These are phyloP conservation scores for Aspergillus baeticus DNA, from an alignment of 495 filamentous ascomycete genomes.

Conservation along the genomic window DNA sequence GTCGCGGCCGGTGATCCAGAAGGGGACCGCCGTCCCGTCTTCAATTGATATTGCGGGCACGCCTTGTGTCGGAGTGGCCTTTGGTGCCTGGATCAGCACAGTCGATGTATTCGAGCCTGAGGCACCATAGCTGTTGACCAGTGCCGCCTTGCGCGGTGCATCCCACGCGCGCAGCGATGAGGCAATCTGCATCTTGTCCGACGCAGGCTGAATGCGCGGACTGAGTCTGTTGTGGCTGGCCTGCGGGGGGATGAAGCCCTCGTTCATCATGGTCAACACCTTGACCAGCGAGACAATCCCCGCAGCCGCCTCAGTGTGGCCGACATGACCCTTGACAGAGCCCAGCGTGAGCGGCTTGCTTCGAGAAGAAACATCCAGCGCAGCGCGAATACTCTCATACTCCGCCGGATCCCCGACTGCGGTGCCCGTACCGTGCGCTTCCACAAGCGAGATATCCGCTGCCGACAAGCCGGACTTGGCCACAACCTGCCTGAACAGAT, in stretches of 20 bases:
- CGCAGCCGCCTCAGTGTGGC: conserved; percentile 45
- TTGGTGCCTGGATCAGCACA: conserved; percentile 23
- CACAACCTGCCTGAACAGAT: conserved; percentile 52
- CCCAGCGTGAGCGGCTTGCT: conserved; percentile 18
- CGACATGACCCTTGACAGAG: conserved; percentile 49
- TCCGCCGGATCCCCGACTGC: conserved; percentile 40
- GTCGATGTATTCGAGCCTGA: conserved; percentile 40
- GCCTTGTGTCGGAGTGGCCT: background rate
- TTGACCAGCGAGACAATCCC: conserved; percentile 48
- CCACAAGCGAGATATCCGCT: conserved; percentile 44
- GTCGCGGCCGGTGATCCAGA: conserved; percentile 6
- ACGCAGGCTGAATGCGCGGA: background rate
- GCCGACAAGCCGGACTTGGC: conserved; percentile 32
- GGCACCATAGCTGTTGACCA: conserved; percentile 49
- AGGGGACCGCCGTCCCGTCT: background rate
- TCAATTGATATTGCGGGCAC: conserved; percentile 20
- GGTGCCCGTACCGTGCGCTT: conserved; percentile 48
- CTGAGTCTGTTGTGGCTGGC: conserved; percentile 18
- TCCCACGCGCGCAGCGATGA: conserved; percentile 30
- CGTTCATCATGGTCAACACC: conserved; percentile 42
- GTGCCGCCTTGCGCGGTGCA: conserved; percentile 25
- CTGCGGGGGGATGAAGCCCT: conserved; percentile 35
- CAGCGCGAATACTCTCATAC: background rate
- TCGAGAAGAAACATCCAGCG: background rate
- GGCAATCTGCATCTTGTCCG: conserved; percentile 23